Conservation (phyloP, 2,329 filamentous ascomycete genomes). For the Aureobasidium sp. region DNA sequence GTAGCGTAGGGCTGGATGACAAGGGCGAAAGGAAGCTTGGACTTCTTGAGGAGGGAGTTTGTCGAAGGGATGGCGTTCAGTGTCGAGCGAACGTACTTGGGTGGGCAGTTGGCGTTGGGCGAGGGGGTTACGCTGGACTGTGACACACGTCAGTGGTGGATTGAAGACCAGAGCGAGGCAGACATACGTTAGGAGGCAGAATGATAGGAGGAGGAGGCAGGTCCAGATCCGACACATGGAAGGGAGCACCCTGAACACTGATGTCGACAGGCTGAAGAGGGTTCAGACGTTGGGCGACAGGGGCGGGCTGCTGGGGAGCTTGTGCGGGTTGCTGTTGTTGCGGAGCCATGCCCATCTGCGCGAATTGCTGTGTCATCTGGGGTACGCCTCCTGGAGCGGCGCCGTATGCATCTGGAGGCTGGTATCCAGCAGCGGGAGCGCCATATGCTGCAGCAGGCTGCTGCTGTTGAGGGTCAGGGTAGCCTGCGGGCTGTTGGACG, state of each 20-base stretch:
- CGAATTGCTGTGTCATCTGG: constrained; percentile 76
- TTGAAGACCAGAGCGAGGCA: background rate
- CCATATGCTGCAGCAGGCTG: constrained; percentile 35
- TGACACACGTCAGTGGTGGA: constrained; percentile 17
- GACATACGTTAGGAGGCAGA: constrained; percentile 80
- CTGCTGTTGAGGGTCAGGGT: constrained; percentile 23
- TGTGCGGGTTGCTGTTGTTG: constrained; percentile 37
- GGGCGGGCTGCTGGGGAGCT: constrained; percentile 44
- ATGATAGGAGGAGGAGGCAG: constrained; percentile 85
- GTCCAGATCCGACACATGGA: constrained; percentile 89
- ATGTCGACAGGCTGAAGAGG: constrained; percentile 89
- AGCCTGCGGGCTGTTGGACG: constrained; percentile 25
- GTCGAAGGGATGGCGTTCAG: constrained; percentile 91
- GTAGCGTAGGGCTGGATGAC: constrained; percentile 93
- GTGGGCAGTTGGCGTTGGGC: constrained; percentile 80
- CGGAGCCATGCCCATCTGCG: constrained; percentile 62
- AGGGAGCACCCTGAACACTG: constrained; percentile 67
- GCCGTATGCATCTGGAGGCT: constrained; percentile 54
- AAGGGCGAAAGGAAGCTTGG: constrained; percentile 87
- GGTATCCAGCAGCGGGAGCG: constrained; percentile 53
- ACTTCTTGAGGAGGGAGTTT: constrained; percentile 90
- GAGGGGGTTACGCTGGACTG: constrained; percentile 88
- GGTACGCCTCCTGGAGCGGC: constrained; percentile 36
- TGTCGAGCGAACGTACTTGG: constrained; percentile 92
- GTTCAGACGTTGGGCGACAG: constrained; percentile 59